Evolutionary conservation across 208 protist species (phyloP), one percentile per base, ranked within the genome.

Genomic region (Acanthamoeba castellanii): DNA sequence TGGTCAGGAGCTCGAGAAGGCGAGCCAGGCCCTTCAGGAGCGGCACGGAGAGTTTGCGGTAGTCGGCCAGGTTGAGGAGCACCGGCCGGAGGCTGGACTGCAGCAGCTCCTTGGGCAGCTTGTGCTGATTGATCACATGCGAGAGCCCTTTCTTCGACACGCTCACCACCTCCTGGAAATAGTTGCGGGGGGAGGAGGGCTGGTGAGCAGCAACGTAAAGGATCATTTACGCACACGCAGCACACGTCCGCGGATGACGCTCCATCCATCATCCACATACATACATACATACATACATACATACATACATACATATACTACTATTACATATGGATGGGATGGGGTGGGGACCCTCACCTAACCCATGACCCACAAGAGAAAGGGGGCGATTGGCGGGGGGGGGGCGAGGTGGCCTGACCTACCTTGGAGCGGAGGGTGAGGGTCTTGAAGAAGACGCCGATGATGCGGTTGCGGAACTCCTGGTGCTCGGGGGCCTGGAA

Each of bases 31-130:
- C 96, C 47, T 97, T 94, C 2, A 98, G 95, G 13, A 98, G 94
- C 32, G 96, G 96, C 20, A 98, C 94, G 9, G 93, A 92, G 14
- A 98, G 96, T 66, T 97, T 97, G 37, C 95, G 95, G 82, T 96
- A 95, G 66, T 98, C 98, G 7, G 97, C 96, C 0, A 97, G 90
- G 85, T 96, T 95, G 3, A 96, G 52, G 1, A 97, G 94, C 9
- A 98, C 96, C 2, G 98, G 98, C 18, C 97, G 94, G 5, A 98
- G 94, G 32, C 93, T 97, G 13, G 59, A 47, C 96, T 98, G 98
- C 47, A 98, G 96, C 8, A 98, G 87, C 45, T 98, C 97, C 82
- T 96, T 95, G 27, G 96, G 96, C 25, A 97, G 93, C 85, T 97
- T 96, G 47, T 96, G 81, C 94, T 95, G 94, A n/a, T 47, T 8